Conservation (phyloP, 495 filamentous ascomycete species). For the Aspergillus coremiiformis region DNA sequence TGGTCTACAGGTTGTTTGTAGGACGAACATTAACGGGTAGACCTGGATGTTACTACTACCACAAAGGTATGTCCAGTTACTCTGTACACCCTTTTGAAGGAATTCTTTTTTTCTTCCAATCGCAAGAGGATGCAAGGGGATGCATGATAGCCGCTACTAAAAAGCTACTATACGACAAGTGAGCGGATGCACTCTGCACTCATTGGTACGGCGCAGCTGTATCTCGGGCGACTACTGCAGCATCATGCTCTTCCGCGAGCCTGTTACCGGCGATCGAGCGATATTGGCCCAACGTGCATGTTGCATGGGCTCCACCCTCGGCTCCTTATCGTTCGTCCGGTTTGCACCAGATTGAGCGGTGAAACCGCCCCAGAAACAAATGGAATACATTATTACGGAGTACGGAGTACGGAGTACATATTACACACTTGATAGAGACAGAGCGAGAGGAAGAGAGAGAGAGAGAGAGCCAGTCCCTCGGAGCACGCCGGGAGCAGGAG, state of each 20-base stretch:
- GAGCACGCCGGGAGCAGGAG: slow-evolving; percentile 20
- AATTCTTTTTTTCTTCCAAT: not conserved
- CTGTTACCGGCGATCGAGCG: slow-evolving; percentile 5
- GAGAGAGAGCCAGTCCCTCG: slow-evolving; percentile 17
- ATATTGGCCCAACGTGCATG: slow-evolving; percentile 21
- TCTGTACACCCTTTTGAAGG: no score
- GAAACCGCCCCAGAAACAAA: slow-evolving; percentile 16
- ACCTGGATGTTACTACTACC: slow-evolving; percentile 15
- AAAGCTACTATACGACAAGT: not conserved
- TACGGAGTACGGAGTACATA: no score
- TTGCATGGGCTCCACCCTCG: slow-evolving; percentile 16
- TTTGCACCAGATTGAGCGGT: slow-evolving; percentile 17
- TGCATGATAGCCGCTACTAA: slow-evolving; percentile 17
- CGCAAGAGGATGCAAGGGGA: slow-evolving; percentile 19
- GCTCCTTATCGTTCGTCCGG: slow-evolving; percentile 21
- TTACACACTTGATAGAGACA: no score
- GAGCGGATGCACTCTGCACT: not conserved
- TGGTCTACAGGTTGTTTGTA: slow-evolving; percentile 6
- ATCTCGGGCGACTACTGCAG: slow-evolving; percentile 17
- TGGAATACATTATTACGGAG: slow-evolving; percentile 10
- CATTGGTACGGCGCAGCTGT: slow-evolving; percentile 10
- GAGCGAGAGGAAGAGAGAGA: no score
- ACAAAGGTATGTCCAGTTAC: no score
- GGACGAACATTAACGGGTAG: slow-evolving; percentile 9
- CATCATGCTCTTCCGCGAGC: slow-evolving; percentile 12